Evolutionary conservation across 441 rosid genomes (phyloP), one percentile per base, ranked within the genome.

Genomic region (Adansonia rubrostipa): DNA sequence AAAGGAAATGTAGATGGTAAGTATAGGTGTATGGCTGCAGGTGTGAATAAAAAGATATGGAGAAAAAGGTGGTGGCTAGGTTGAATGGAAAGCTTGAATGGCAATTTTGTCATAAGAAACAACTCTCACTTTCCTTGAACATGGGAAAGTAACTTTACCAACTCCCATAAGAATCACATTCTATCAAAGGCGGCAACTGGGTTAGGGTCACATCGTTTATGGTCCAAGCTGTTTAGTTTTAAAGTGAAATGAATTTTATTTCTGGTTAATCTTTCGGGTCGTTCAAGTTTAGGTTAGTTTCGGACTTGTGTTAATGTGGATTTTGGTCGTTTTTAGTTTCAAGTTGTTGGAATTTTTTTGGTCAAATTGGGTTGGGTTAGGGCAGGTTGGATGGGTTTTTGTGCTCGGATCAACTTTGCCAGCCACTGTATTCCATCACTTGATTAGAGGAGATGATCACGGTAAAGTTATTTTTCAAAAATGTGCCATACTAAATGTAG

Each of bases 291-390:
- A n/a, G n/a, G 14, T 33, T 61, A 24, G 66, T 61, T 61, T 61
- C 17, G n/a, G 56, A 61, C 28, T 24, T 5, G 13, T n/a, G 42
- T 28, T 61, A 22, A 11, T 13, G 40, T 61, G 9, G 42, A 9
- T 61, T 51, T 11, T 11, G 42, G 40, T 22, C 6, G 15, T 61
- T 24, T 24, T 61, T 6, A 4, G 66, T 22, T 61, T 61, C 15
- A 40, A 1, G 15, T 51, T 51, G 66, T 6, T 24, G 6, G 13
- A 2, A 9, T 10, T 14, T 11, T 4, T 13, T 60, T 13, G 11
- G 51, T 10, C 64, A 60, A 60, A 62, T 62, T 11, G 9, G 40
- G 67, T 62, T 61, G 33, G 66, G 65, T 24, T 61, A 61, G 66
- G 66, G 33, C 6, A 15, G 66, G 66, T 6, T 24, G 67, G 67